Evolutionary conservation across 306 rosid species (phyloP).

Genomic region (Inga oerstediana): DNA sequence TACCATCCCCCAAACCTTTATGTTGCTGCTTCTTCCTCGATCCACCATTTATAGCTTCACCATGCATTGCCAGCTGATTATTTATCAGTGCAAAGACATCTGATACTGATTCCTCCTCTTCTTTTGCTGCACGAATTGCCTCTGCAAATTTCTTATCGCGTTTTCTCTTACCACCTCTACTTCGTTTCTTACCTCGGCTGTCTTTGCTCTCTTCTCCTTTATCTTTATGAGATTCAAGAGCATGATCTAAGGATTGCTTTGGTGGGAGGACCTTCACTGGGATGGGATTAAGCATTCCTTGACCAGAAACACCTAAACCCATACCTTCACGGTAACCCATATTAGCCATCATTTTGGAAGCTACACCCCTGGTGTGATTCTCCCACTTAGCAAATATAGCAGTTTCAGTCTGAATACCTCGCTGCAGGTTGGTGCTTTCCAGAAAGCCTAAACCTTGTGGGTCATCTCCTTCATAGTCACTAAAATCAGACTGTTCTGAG

Average conservation of each 20-base stretch:
- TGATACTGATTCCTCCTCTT: conserved; percentile 53
- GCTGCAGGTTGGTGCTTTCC: conserved; percentile 64
- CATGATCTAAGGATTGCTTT: conserved; percentile 89
- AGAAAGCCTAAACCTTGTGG: conserved; percentile 82
- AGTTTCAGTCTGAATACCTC: conserved; percentile 85
- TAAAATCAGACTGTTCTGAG: conserved; percentile 58
- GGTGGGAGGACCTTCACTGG: conserved; percentile 79
- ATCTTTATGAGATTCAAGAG: conserved; percentile 57
- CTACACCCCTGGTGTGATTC: conserved; percentile 91
- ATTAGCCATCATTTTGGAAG: conserved; percentile 97
- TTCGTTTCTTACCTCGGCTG: conserved; percentile 64
- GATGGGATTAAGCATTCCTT: conserved; percentile 82
- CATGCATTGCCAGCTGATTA: conserved; percentile 74
- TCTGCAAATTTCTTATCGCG: conserved; percentile 87
- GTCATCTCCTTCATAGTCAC: conserved; percentile 67
- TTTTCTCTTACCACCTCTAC: conserved; percentile 90
- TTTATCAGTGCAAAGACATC: conserved; percentile 85
- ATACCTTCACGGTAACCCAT: conserved; percentile 91
- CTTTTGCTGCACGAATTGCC: conserved; percentile 62
- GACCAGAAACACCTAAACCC: conserved; percentile 92
- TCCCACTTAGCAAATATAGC: conserved; percentile 94
- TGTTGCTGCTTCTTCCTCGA: conserved; percentile 60
- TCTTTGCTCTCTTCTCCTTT: conserved; percentile 47
- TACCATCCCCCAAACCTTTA: conserved; percentile 62
- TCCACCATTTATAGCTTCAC: conserved; percentile 48